Evolutionary conservation across 2,329 filamentous ascomycete genomes (phyloP).

Genomic region (Oidium heveae): DNA sequence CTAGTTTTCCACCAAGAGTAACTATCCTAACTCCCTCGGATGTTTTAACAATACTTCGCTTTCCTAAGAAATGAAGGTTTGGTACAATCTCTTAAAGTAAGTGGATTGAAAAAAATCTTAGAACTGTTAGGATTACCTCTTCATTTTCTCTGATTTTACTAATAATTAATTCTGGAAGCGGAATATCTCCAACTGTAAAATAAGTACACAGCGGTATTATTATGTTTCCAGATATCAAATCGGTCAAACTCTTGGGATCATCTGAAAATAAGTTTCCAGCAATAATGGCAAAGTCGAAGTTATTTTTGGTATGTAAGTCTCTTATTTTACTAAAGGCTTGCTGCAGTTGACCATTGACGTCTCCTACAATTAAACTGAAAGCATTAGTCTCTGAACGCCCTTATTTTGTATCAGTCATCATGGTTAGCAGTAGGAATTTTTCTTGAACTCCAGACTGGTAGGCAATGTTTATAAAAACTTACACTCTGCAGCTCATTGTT

Average conservation of each 20-base stretch:
- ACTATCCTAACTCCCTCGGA: constrained; percentile 73
- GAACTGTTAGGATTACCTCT: constrained; percentile 18
- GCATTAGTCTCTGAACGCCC: neutral
- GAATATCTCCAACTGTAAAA: constrained; percentile 53
- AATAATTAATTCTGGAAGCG: constrained; percentile 46
- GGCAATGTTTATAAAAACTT: neutral
- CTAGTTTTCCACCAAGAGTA: constrained; percentile 52
- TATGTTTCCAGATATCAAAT: constrained; percentile 48
- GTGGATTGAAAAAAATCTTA: neutral
- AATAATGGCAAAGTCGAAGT: constrained; percentile 64
- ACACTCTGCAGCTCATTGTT: neutral
- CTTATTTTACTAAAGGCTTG: constrained; percentile 57
- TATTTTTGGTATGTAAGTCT: constrained; percentile 62
- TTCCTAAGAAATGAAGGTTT: constrained; percentile 80
- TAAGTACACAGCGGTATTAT: constrained; percentile 63
- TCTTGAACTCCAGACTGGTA: no score
- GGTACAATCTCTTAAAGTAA: constrained; percentile 37
- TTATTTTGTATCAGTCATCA: no score
- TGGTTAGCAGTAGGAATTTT: no score
- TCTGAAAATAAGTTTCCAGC: constrained; percentile 61
- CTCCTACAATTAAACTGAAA: constrained; percentile 38
- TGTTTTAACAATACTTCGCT: constrained; percentile 68
- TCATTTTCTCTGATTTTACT: constrained; percentile 50
- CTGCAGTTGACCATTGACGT: constrained; percentile 54
- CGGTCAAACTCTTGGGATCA: constrained; percentile 30